These are phyloP conservation scores for Balansia obtecta DNA, from an alignment of 2,329 filamentous ascomycete species.

Conservation along the genomic window DNA sequence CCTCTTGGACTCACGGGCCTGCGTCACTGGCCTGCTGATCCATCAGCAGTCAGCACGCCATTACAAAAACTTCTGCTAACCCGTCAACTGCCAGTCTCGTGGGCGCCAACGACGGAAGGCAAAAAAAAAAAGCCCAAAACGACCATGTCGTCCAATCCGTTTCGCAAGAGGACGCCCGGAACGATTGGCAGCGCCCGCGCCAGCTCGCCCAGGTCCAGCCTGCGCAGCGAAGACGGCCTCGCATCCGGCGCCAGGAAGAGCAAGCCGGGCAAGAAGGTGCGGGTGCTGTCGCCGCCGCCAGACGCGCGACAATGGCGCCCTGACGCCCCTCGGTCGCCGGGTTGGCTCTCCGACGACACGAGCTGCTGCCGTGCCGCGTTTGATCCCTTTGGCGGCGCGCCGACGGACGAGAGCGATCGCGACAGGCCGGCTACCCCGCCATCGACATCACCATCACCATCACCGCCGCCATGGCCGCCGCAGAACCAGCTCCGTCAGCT, in stretches of 20 bases:
- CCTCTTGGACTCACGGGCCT: neutral
- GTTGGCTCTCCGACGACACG: conserved; percentile 13
- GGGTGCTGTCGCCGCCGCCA: conserved; percentile 51
- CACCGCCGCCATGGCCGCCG: conserved; percentile 7
- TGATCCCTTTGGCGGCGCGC: conserved; percentile 21
- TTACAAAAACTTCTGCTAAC: neutral
- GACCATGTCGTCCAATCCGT: conserved; percentile 14
- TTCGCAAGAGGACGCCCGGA: conserved; percentile 11
- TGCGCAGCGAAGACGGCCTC: conserved; percentile 7
- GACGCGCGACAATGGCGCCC: conserved; percentile 31
- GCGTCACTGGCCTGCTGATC: neutral
- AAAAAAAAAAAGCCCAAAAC: neutral
- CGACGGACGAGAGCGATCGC: conserved; percentile 17
- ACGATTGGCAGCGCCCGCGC: conserved; percentile 9
- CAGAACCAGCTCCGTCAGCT: neutral
- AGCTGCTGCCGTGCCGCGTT: conserved; percentile 1
- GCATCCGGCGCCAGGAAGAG: conserved; percentile 16
- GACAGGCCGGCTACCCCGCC: conserved; percentile 15
- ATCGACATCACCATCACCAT: conserved; percentile 10
- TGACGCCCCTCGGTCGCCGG: conserved; percentile 18
- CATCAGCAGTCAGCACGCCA: neutral
- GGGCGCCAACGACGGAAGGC: neutral
- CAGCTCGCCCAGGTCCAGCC: conserved; percentile 11
- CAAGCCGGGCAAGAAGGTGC: conserved; percentile 54
- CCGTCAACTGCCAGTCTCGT: neutral